These are phyloP conservation scores for Hanseniaspora hatyaiensis DNA, from an alignment of 805 yeast species.

Conservation along the genomic window DNA sequence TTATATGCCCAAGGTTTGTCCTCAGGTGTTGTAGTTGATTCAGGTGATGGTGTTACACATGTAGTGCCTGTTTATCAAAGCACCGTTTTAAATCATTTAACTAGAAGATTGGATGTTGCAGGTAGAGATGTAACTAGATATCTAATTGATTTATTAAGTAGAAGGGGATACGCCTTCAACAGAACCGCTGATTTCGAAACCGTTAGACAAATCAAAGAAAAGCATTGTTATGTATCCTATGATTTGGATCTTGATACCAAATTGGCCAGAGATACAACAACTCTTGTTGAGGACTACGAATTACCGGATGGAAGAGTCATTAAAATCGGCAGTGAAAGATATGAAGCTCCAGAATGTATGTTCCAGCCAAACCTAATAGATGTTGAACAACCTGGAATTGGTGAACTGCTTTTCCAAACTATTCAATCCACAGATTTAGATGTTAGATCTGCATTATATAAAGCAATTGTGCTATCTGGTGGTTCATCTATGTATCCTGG, in stretches of 20 bases:
- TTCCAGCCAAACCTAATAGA: constrained; percentile 93
- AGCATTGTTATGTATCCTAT: constrained; percentile 87
- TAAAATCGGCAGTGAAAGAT: constrained; percentile 88
- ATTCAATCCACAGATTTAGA: constrained; percentile 93
- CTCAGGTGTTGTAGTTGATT: constrained; percentile 95
- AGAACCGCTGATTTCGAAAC: constrained; percentile 98
- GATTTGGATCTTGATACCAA: constrained; percentile 82
- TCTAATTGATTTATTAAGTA: constrained; percentile 74
- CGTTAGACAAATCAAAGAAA: constrained; percentile 94
- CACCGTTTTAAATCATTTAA: constrained; percentile 87
- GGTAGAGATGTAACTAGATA: constrained; percentile 98
- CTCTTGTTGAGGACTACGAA: constrained; percentile 80
- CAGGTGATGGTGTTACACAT: constrained; percentile 92
- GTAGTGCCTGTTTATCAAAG: constrained; percentile 96
- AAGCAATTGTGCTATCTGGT: constrained; percentile 89
- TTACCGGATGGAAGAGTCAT: constrained; percentile 94
- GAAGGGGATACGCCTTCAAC: constrained; percentile 96
- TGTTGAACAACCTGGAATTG: constrained; percentile 93
- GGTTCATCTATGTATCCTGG: constrained; percentile 99
- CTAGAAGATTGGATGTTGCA: constrained; percentile 88
- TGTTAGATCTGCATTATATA: constrained; percentile 73
- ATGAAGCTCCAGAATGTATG: constrained; percentile 90
- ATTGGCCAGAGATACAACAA: constrained; percentile 88
- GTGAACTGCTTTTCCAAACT: constrained; percentile 82
- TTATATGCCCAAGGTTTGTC: constrained; percentile 93